A percentile compares a stretch with the other conserved stretches of the same genome.
phyloP scores from a whole-genome alignment of 2,329 filamentous ascomycete species.

The Aspergillus caelatus region DNA sequence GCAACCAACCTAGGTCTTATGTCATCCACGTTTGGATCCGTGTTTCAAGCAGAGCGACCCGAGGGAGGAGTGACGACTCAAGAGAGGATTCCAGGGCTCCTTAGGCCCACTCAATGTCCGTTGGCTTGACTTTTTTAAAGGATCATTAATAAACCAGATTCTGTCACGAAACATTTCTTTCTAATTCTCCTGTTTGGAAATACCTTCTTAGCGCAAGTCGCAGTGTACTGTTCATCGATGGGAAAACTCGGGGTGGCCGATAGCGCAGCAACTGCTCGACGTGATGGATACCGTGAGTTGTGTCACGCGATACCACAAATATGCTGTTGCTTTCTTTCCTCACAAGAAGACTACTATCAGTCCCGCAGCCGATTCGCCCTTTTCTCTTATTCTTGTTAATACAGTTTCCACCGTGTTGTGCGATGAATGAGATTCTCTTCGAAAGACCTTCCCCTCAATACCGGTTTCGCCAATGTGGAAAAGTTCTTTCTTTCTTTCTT shows the following conservation, averaged over 20 bases:
- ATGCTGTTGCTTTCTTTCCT: neutral
- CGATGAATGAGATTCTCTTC: neutral
- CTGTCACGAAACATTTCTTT: conserved; percentile 1
- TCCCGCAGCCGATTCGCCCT: neutral
- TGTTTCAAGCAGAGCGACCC: conserved; percentile 19
- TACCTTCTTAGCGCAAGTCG: conserved; percentile 2
- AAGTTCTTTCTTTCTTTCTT: neutral
- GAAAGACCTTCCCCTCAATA: neutral
- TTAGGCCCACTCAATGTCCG: conserved; percentile 18
- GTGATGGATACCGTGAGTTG: conserved; percentile 11
- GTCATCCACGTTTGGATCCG: conserved; percentile 17
- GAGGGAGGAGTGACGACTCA: conserved; percentile 16
- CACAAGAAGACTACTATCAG: neutral
- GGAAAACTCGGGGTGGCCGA: neutral
- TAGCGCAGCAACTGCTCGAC: neutral
- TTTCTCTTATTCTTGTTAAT: neutral
- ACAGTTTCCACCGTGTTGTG: neutral
- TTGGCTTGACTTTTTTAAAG: conserved; percentile 10
- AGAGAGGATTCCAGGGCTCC: conserved; percentile 14
- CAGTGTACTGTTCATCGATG: neutral
- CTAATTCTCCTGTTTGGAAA: conserved; percentile 1
- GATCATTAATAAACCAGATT: conserved; percentile 8
- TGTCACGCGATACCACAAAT: conserved; percentile 10
- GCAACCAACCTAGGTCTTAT: conserved; percentile 15
- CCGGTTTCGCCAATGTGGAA: neutral